Conservation (phyloP, 2,329 filamentous ascomycete species). For the Pseudogymnoascus sp. region DNA sequence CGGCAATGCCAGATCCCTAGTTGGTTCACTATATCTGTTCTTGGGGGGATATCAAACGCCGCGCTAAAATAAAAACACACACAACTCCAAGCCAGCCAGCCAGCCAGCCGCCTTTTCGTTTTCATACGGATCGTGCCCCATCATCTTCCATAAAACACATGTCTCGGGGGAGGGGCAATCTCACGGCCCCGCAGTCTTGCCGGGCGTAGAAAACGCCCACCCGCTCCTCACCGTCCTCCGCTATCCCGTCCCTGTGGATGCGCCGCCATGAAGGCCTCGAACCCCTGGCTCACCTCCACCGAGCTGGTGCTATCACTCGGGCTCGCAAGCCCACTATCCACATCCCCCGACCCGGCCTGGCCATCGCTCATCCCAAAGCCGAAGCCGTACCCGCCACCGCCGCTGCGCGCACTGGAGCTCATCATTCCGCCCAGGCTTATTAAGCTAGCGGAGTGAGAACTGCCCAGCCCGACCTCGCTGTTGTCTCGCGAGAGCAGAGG, state of each 20-base stretch:
- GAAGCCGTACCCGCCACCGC: slow-evolving; percentile 20
- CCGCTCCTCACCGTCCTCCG: background rate
- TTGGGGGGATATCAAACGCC: slow-evolving; percentile 5
- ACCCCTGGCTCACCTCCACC: slow-evolving; percentile 10
- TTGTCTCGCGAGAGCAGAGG: slow-evolving; percentile 51
- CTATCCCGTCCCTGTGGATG: background rate
- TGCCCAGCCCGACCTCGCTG: slow-evolving; percentile 15
- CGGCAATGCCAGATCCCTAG: background rate
- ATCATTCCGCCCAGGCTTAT: slow-evolving; percentile 3
- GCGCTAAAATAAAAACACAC: slow-evolving; percentile 5
- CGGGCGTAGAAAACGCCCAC: background rate
- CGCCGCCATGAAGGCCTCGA: slow-evolving; percentile 2
- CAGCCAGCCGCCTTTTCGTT: background rate
- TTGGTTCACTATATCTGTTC: background rate
- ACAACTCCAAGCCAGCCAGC: background rate
- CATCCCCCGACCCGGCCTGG: slow-evolving; percentile 9
- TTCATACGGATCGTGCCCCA: background rate
- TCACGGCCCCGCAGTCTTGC: background rate
- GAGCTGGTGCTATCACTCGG: slow-evolving; percentile 27
- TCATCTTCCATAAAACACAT: background rate
- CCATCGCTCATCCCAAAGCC: slow-evolving; percentile 18
- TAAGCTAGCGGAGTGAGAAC: background rate
- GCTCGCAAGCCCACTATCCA: slow-evolving; percentile 25
- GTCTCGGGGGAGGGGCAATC: background rate
- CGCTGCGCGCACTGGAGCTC: slow-evolving; percentile 7